Base-by-base conservation (phyloP, 768 basidiomycete genomes). In the Gymnopilus junonius region DNA sequence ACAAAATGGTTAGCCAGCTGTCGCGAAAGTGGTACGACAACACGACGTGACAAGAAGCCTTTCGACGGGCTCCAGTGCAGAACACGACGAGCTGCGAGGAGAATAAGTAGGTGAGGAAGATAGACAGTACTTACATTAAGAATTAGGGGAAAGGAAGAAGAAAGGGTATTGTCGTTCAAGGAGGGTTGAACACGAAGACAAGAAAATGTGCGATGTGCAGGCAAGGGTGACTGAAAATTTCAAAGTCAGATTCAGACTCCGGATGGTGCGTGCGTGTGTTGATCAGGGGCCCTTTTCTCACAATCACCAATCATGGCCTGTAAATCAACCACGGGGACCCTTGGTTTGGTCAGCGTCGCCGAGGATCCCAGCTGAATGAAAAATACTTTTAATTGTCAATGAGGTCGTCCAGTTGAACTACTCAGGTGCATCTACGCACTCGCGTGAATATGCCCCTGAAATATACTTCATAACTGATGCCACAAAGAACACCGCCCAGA, bases 11-110 rank as follows among this genome's bases (percentile, higher is more conserved):
- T 68, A 78, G 75, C 58, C 64, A 67, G 67, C 58, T 55, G 71
- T 48, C 64, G 58, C 58, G 59, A 75, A 80, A 80, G 76, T 83
- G 82, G 81, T 83, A 80, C 81, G 82, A 82, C 77, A 77, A 73
- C 74, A 68, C 67, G 72, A 75, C 76, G 75, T 77, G 76, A 75
- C 76, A 67, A 75, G 74, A 72, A 74, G 68, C 27, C 48, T 25
- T 25, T 29, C 72, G 61, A 65, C 54, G 58, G 46, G 56, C 37
- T 59, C 50, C 59, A 56, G 40, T 62, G 62, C 58, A 58, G 57
- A 66, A 76, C 67, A 67, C 66, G 61, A 65, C 61, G 55, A 59
- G 46, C 51, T 31, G 37, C 35, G 67, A 66, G 69, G 60, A 50
- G 32, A 23, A 10, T 5, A 7, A 23, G 27, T 20, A 5, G 11